Base-by-base conservation (phyloP, 1,284 basidiomycete genomes). In the Trametes sp. region DNA sequence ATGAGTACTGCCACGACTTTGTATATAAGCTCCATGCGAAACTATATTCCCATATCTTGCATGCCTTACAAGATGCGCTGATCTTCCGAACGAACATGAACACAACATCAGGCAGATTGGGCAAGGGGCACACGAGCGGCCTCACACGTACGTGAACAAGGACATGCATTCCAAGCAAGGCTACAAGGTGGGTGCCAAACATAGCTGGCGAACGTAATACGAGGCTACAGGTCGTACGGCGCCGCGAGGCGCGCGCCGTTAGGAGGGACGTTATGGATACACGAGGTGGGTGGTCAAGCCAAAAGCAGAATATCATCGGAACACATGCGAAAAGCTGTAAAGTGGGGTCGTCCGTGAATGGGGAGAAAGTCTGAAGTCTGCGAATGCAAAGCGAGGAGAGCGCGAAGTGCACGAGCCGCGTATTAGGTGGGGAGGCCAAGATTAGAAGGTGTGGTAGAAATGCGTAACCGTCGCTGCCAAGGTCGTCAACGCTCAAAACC, bases 361-460 rank as follows among this genome's bases (percentile, higher is more conserved):
- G 19, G 53, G 35, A 26, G 24, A 41, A 24, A 36, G 49, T n/a
- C n/a, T n/a, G 44, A 54, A 50, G 33, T 56, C 55, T 57, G 66
- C 24, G 36, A 59, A 59, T 45, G 54, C 52, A 54, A 53, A 53
- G 50, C 41, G 19, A 53, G 28, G 24, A 26, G 8, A 28, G 38
- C 45, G 23, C 49, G 35, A 31, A 23, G 10, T 33, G 33, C 49
- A 51, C 4, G 14, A 10, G 41, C 10, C 35, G 38, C 33, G 26
- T 9, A 65, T 65, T 65, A 65, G 48, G n/a, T 28, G 11, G n/a
- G 44, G 21, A 53, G 36, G 51, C 36, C 57, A 28, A 33, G 29
- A 67, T 62, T 67, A 67, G 65, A 64, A 64, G 42, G 57, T 41
- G 49, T 60, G 54, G 55, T 67, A 60, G 28, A 33, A 52, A 61